Evolutionary conservation across 768 basidiomycete genomes (phyloP).

Genomic region (Auricularia sp.): DNA sequence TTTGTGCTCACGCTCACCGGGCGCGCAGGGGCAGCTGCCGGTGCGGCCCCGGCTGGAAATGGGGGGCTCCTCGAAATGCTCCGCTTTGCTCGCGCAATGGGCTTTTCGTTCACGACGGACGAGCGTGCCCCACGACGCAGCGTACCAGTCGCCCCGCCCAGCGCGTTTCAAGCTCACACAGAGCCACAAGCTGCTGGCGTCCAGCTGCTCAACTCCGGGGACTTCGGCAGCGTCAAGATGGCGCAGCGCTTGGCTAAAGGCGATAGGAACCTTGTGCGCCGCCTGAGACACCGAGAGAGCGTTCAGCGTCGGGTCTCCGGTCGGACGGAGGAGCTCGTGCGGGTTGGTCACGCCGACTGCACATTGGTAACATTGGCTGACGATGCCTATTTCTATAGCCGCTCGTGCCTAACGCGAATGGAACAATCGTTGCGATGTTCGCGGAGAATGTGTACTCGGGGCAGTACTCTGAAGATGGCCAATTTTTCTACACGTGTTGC

Average conservation of each 20-base stretch:
- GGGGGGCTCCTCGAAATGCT: slow-evolving; percentile 6
- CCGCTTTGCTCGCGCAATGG: background rate
- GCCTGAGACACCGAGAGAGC: slow-evolving; percentile 33
- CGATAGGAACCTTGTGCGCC: slow-evolving; percentile 37
- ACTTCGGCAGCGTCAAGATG: slow-evolving; percentile 59
- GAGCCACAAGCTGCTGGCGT: slow-evolving; percentile 57
- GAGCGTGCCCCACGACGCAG: background rate
- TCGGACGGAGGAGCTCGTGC: slow-evolving; percentile 43
- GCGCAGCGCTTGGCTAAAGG: slow-evolving; percentile 36
- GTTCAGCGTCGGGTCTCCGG: slow-evolving; percentile 11
- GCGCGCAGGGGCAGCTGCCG: slow-evolving; percentile 18
- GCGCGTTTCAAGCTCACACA: slow-evolving; percentile 31
- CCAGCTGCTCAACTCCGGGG: slow-evolving; percentile 59
- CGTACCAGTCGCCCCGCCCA: slow-evolving; percentile 8
- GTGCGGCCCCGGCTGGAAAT: slow-evolving; percentile 4
- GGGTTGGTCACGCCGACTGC: slow-evolving; percentile 29
- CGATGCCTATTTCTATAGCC: slow-evolving; percentile 30
- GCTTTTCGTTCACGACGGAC: background rate
- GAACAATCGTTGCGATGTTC: slow-evolving; percentile 68
- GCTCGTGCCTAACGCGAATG: slow-evolving; percentile 68
- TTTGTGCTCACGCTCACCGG: slow-evolving; percentile 4
- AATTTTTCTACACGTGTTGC: slow-evolving; percentile 88
- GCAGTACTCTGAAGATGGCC: slow-evolving; percentile 76
- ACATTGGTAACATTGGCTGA: background rate
- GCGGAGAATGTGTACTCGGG: slow-evolving; percentile 72